A percentile compares a stretch with the other conserved stretches of the same genome.
These are phyloP conservation scores for Euphrasia confusa DNA, from an alignment of 257 asterid genomes.

Conservation along the genomic window DNA sequence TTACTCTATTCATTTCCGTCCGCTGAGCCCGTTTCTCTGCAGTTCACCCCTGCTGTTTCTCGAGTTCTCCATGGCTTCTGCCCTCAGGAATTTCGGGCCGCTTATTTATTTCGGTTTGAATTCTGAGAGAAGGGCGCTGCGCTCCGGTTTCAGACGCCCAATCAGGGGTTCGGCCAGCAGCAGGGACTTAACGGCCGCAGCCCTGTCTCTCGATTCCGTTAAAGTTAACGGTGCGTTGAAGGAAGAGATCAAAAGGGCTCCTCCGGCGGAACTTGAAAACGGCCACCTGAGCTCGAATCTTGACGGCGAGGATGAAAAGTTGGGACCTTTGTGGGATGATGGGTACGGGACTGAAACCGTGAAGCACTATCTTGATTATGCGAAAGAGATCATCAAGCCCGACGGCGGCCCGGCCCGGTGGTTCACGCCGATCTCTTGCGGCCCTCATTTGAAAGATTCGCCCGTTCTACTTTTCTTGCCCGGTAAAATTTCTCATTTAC, in stretches of 20 bases:
- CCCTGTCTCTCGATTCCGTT: constrained; percentile 35
- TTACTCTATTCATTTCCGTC: too few relatives aligned
- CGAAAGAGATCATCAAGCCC: constrained; percentile 52
- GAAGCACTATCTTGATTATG: constrained; percentile 66
- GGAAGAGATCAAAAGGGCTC: constrained; percentile 14
- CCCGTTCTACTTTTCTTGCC: constrained; percentile 84
- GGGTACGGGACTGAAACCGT: constrained; percentile 84
- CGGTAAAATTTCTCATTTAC: constrained; percentile 41
- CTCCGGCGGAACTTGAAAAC: constrained; percentile 16
- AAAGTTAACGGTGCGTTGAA: constrained; percentile 32
- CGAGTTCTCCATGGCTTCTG: constrained; percentile 32
- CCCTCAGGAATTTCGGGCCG: constrained; percentile 22
- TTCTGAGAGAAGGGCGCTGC: constrained; percentile 31
- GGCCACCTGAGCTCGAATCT: too few relatives aligned
- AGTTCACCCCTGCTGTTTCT: too few relatives aligned
- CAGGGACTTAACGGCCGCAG: constrained; percentile 42
- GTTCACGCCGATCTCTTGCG: constrained; percentile 84
- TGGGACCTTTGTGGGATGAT: constrained; percentile 85
- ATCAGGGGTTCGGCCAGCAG: constrained; percentile 34
- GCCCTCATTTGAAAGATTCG: constrained; percentile 60
- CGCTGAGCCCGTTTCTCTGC: too few relatives aligned
- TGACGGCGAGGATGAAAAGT: constrained; percentile 24
- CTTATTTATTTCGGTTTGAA: constrained; percentile 17
- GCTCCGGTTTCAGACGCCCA: constrained; percentile 22
- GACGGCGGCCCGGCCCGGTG: constrained; percentile 95